Percentiles rank a stretch among this genome's conserved stretches.
Conservation (phyloP, 129 eudicot genomes). For the Pittosporum tobira region DNA sequence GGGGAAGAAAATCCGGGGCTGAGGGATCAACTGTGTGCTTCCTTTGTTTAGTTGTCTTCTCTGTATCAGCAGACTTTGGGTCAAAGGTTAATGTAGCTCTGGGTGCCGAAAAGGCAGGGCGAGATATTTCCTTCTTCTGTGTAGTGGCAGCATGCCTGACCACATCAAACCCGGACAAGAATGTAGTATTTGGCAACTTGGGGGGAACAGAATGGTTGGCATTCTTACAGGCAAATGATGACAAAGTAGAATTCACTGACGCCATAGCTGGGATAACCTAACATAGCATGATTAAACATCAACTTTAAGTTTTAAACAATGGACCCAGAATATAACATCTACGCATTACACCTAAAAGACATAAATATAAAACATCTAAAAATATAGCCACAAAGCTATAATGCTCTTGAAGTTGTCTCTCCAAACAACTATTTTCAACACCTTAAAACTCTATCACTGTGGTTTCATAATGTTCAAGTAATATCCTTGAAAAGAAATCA, state of each 20-base stretch:
- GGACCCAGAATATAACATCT: neutral
- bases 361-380: neutral
- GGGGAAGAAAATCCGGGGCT: conserved; percentile 91
- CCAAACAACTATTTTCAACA: too few species aligned
- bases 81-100: conserved; percentile 87
- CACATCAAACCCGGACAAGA: conserved; percentile 59
- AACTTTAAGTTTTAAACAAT: neutral
- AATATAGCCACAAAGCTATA: too few species aligned
- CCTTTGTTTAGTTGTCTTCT: conserved; percentile 35
- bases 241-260: conserved; percentile 59
- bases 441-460: too few species aligned
- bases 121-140: conserved; percentile 35
- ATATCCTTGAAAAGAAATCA: too few species aligned
- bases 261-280: conserved; percentile 48
- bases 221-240: conserved; percentile 53
- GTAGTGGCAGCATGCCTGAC: conserved; percentile 26
- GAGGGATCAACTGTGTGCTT: conserved; percentile 84
- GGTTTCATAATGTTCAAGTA: too few species aligned
- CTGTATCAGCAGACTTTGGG: conserved; percentile 50
- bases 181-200: conserved; percentile 43
- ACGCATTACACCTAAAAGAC: neutral
- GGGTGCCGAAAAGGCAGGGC: conserved; percentile 27
- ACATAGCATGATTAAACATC: neutral
- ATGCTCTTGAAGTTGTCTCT: too few species aligned
- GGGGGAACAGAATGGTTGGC: conserved; percentile 30